Evolutionary conservation across 2,329 filamentous ascomycete genomes (phyloP).

Genomic region (Penicillium sp.): DNA sequence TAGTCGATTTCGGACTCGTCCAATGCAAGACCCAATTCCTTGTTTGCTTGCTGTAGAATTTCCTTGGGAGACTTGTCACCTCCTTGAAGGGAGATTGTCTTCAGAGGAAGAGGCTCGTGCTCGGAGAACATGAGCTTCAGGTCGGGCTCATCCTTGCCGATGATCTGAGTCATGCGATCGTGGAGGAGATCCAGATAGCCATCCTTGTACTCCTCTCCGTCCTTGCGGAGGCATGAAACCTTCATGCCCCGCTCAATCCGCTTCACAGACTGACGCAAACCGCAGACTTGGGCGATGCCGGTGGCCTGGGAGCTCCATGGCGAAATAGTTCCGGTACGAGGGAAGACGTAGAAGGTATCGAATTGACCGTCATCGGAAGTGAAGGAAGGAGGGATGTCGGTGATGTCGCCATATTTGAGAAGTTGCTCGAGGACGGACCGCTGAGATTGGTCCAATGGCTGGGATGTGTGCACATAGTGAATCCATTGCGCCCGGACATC

Average conservation of each 20-base stretch:
- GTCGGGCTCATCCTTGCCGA: conserved; percentile 69
- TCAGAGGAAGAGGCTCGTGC: conserved; percentile 64
- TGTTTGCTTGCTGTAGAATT: conserved; percentile 81
- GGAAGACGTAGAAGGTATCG: conserved; percentile 71
- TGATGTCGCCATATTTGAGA: conserved; percentile 63
- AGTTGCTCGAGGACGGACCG: conserved; percentile 60
- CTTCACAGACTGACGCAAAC: conserved; percentile 69
- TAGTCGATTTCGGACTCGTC: conserved; percentile 92
- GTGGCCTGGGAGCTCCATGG: conserved; percentile 98
- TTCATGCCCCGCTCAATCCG: conserved; percentile 87
- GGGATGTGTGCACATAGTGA: conserved; percentile 68
- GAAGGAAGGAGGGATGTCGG: conserved; percentile 49
- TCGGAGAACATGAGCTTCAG: conserved; percentile 79
- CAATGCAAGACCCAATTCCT: conserved; percentile 78
- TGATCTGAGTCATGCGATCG: conserved; percentile 93
- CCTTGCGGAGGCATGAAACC: conserved; percentile 64
- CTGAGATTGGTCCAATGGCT: conserved; percentile 52
- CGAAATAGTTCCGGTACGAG: conserved; percentile 79
- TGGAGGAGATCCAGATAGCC: conserved; percentile 70
- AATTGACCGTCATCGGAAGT: conserved; percentile 54
- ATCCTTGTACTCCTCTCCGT: conserved; percentile 62
- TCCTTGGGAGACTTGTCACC: conserved; percentile 67
- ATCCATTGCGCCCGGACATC: conserved; percentile 53
- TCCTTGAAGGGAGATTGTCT: conserved; percentile 74
- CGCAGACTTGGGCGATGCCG: conserved; percentile 90